Evolutionary conservation across 2,329 filamentous ascomycete species (phyloP).

Genomic region (Neopestalotiopsis sp.): DNA sequence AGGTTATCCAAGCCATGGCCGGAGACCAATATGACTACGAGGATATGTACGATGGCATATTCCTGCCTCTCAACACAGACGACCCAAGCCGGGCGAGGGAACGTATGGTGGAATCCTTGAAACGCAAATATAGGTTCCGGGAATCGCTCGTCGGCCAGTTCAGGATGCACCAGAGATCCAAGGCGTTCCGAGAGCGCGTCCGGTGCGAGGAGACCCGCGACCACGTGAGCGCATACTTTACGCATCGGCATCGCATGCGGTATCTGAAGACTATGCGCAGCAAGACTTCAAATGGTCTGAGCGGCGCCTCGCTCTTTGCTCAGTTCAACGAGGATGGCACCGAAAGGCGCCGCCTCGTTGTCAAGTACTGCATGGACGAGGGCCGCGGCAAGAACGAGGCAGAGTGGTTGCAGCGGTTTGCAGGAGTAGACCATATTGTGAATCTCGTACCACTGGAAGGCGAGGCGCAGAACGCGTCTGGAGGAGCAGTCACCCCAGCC

Average conservation of each 20-base stretch:
- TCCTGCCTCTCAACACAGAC: background rate
- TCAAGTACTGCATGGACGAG: background rate
- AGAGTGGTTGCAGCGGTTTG: background rate
- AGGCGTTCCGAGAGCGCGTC: background rate
- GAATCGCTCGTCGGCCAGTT: background rate
- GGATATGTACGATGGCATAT: background rate
- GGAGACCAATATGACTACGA: background rate
- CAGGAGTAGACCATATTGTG: background rate
- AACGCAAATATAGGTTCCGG: background rate
- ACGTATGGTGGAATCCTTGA: background rate
- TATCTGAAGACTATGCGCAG: background rate
- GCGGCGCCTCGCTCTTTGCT: background rate
- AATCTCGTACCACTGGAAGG: background rate
- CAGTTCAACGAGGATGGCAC: background rate
- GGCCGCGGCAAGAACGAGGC: background rate
- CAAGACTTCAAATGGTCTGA: background rate
- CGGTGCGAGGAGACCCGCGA: background rate
- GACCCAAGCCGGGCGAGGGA: background rate
- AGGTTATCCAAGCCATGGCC: background rate
- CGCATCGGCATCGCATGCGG: background rate
- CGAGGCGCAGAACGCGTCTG: background rate
- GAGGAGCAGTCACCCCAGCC: background rate
- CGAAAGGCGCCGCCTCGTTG: background rate
- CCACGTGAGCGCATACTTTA: background rate
- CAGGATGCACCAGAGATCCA: background rate